These are phyloP conservation scores for Tulasnella calospora DNA, from an alignment of 768 basidiomycete genomes.

Conservation along the genomic window DNA sequence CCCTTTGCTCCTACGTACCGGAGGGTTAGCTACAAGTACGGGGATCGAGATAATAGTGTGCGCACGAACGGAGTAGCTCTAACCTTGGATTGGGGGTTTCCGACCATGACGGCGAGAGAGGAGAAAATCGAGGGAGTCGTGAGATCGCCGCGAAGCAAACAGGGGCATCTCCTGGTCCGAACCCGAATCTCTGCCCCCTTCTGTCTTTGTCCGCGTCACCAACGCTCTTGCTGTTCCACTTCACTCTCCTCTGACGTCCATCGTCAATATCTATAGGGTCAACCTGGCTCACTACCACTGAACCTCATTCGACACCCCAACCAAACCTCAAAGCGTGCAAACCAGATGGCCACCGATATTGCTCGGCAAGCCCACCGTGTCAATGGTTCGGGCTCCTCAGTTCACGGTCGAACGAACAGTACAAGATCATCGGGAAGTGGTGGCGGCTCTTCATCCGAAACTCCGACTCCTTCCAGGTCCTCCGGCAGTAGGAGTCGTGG, in stretches of 20 bases:
- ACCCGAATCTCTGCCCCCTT: background rate
- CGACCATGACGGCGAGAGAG: background rate
- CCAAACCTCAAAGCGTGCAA: background rate
- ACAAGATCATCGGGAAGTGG: conserved; percentile 15
- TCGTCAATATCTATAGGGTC: background rate
- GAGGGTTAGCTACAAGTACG: background rate
- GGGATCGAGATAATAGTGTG: background rate
- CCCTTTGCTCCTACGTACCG: conserved; percentile 8
- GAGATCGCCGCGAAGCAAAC: conserved; percentile 5
- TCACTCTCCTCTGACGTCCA: background rate
- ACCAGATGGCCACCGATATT: conserved; percentile 17
- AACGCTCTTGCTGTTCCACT: background rate
- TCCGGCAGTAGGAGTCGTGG: background rate
- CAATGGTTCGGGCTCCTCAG: conserved; percentile 22
- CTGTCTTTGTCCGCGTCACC: background rate
- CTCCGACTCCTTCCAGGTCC: background rate
- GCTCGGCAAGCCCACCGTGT: conserved; percentile 11
- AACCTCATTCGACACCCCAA: background rate
- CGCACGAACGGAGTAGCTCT: background rate
- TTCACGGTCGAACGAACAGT: conserved; percentile 15
- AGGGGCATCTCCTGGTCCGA: background rate
- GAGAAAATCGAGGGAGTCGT: conserved; percentile 6
- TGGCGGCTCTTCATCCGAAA: background rate
- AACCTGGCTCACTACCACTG: background rate
- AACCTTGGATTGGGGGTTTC: background rate